phyloP scores from a whole-genome alignment of 331 rosid genomes.

The Phaseolus coccineus region DNA sequence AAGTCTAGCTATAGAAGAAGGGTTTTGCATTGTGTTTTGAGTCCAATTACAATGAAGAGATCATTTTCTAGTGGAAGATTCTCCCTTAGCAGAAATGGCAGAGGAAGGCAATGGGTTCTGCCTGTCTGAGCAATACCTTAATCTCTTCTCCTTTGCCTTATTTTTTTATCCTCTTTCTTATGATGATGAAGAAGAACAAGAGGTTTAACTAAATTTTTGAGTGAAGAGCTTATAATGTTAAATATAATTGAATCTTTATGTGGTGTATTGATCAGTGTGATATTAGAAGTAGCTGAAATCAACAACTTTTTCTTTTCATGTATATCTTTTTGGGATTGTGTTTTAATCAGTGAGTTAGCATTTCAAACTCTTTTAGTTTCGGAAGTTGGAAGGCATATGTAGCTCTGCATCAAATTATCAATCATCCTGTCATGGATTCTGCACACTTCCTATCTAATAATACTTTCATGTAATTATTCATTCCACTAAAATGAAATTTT shows the following conservation, averaged over 20 bases:
- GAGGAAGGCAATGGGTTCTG: conserved; percentile 58
- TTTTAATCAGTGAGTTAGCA: conserved; percentile 26
- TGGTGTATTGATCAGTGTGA: conserved; percentile 38
- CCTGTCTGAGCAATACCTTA: conserved; percentile 49
- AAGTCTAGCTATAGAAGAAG: conserved; percentile 53
- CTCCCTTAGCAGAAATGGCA: conserved; percentile 58
- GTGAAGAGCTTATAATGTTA: conserved; percentile 32
- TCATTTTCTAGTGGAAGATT: conserved; percentile 79
- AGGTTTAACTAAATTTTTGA: conserved; percentile 44
- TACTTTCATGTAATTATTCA: conserved; percentile 16
- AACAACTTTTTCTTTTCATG: background rate
- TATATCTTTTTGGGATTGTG: conserved; percentile 3
- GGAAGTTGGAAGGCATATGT: no score
- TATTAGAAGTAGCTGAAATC: conserved; percentile 15
- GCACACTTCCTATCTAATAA: background rate
- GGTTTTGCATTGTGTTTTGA: conserved; percentile 58
- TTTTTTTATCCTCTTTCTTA: background rate
- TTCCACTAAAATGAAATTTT: background rate
- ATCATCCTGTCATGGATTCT: background rate
- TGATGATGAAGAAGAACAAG: conserved; percentile 19
- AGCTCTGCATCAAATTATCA: background rate
- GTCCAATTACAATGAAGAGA: conserved; percentile 82
- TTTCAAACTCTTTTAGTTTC: background rate
- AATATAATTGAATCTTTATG: conserved; percentile 24
- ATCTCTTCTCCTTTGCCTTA: background rate